phyloP scores from a whole-genome alignment of 2,329 filamentous ascomycete genomes.

The Parastagonospora avenae region DNA sequence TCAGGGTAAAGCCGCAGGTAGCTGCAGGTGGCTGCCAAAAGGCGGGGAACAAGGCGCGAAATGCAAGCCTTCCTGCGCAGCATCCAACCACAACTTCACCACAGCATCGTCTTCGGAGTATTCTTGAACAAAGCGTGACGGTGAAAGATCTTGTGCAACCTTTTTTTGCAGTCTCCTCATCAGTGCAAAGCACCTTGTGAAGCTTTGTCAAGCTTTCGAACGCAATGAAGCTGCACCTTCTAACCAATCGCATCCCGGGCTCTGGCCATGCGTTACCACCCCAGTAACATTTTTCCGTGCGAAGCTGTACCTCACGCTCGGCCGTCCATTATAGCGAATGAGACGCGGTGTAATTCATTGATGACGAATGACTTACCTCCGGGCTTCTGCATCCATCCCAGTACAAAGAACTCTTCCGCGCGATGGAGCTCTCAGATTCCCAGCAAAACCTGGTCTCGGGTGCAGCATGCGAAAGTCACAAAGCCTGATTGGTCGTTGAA shows the following conservation, averaged over 20 bases:
- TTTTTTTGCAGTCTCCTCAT: no score
- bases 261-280: neutral
- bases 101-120: no score
- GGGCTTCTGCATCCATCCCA: neutral
- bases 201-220: neutral
- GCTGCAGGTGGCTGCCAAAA: no score
- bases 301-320: neutral
- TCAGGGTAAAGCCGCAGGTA: no score
- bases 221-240: neutral
- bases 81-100: no score
- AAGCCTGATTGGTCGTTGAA: constrained; percentile 1
- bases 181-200: neutral
- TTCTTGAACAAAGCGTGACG: no score
- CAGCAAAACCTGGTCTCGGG: neutral
- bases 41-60: no score
- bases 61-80: no score
- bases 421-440: neutral
- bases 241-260: neutral
- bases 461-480: neutral
- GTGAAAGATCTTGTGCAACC: no score
- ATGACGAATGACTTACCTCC: neutral
- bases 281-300: neutral
- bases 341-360: neutral
- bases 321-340: neutral
- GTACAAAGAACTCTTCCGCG: neutral